These are phyloP conservation scores for Colletotrichum filicis DNA, from an alignment of 2,329 filamentous ascomycete genomes.

Conservation along the genomic window DNA sequence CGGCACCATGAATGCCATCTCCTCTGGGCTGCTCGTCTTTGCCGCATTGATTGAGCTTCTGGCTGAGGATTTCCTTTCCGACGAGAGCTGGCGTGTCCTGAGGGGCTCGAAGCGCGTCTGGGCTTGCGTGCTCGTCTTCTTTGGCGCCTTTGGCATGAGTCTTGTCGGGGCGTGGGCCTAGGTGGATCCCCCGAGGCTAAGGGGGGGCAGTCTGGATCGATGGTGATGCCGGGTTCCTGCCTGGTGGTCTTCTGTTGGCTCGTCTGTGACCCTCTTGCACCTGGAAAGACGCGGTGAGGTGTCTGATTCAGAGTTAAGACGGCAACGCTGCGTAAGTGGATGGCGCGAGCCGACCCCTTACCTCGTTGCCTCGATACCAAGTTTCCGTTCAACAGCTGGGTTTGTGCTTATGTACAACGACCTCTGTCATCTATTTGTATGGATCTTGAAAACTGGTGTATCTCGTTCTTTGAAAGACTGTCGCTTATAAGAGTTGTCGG, in stretches of 20 bases:
- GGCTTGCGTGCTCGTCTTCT: conserved; percentile 67
- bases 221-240: neutral
- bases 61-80: conserved; percentile 76
- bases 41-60: conserved; percentile 78
- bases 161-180: conserved; percentile 73
- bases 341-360: neutral
- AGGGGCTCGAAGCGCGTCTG: conserved; percentile 62
- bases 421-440: neutral
- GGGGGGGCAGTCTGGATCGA: neutral
- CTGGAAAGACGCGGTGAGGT: conserved; percentile 18
- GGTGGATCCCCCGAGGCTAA: neutral
- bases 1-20: conserved; percentile 80
- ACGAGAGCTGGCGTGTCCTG: conserved; percentile 69
- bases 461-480: neutral
- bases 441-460: neutral
- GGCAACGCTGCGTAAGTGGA: neutral
- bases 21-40: conserved; percentile 76
- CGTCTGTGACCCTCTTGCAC: neutral
- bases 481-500: neutral
- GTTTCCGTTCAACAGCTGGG: neutral
- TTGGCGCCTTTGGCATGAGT: conserved; percentile 71
- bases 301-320: neutral
- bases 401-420: neutral
- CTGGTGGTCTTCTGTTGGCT: neutral
- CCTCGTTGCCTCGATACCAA: neutral